A percentile compares a stretch with the other conserved stretches of the same genome.
phyloP scores from a whole-genome alignment of 768 basidiomycete genomes.

The Pleurotus cornucopiae region DNA sequence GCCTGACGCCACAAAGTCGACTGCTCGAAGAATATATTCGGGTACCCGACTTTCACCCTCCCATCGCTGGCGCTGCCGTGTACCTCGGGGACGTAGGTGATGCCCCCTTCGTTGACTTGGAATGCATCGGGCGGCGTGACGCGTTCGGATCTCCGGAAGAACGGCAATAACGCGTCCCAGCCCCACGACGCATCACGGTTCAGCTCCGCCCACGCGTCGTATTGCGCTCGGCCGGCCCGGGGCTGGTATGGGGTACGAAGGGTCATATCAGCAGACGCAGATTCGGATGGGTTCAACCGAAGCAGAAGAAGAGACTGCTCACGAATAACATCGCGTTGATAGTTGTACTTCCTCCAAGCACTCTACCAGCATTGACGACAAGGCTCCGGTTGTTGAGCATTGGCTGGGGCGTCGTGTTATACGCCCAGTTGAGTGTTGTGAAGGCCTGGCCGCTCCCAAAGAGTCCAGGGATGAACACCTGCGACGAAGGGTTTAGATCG shows the following conservation, averaged over 20 bases:
- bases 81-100: slow-evolving; percentile 15
- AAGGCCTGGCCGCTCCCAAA: slow-evolving; percentile 24
- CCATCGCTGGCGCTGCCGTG: slow-evolving; percentile 22
- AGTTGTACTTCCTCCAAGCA: slow-evolving; percentile 56
- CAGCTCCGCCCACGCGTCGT: slow-evolving; percentile 27
- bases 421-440: slow-evolving; percentile 52
- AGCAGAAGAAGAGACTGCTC: slow-evolving; percentile 10
- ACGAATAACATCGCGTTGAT: slow-evolving; percentile 45
- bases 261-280: not conserved
- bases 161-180: slow-evolving; percentile 39
- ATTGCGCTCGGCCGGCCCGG: slow-evolving; percentile 27
- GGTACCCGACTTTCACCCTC: slow-evolving; percentile 27
- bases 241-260: slow-evolving; percentile 11
- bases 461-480: slow-evolving; percentile 28
- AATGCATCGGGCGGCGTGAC: slow-evolving; percentile 43
- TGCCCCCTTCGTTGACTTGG: slow-evolving; percentile 21
- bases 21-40: slow-evolving; percentile 27
- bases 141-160: slow-evolving; percentile 50
- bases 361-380: slow-evolving; percentile 34
- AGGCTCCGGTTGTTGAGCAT: slow-evolving; percentile 34
- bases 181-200: slow-evolving; percentile 25
- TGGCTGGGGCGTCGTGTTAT: slow-evolving; percentile 39
- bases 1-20: slow-evolving; percentile 23
- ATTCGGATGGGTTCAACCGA: no score
- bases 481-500: not conserved